These are phyloP conservation scores for Kazachstania sp. DNA, from an alignment of 1,139 yeast genomes.

Conservation along the genomic window DNA sequence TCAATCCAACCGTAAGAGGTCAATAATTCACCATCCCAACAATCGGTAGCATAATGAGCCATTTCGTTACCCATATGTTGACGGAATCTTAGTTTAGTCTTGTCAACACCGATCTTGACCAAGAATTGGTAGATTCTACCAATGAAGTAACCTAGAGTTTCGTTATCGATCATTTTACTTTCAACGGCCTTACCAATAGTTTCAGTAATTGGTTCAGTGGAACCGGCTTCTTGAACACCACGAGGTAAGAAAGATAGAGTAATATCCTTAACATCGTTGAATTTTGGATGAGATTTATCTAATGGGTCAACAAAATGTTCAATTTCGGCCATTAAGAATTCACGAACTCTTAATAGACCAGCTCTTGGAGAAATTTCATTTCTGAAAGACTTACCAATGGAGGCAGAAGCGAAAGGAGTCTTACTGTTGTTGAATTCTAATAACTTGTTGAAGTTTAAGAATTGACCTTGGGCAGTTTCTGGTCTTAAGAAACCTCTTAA, in stretches of 20 bases:
- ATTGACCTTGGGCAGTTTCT: constrained; percentile 99
- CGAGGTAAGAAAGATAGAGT: constrained; percentile 75
- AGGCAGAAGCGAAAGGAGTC: constrained; percentile 98
- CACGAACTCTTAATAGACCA: constrained; percentile 95
- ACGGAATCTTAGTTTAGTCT: constrained; percentile 81
- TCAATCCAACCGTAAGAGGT: constrained; percentile 99
- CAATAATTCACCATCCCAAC: constrained; percentile 99
- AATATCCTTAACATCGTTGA: constrained; percentile 64
- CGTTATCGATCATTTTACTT: constrained; percentile 84
- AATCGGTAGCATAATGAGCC: constrained; percentile 99
- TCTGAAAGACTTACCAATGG: constrained; percentile 97
- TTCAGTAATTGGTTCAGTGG: constrained; percentile 53
- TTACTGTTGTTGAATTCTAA: constrained; percentile 90
- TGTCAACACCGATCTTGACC: constrained; percentile 82
- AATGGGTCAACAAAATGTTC: constrained; percentile 96
- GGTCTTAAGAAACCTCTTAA: constrained; percentile 94
- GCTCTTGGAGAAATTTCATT: constrained; percentile 98
- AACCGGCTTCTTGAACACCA: constrained; percentile 78
- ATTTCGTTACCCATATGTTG: constrained; percentile 98
- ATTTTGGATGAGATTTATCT: constrained; percentile 74
- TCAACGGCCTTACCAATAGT: constrained; percentile 86
- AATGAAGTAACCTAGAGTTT: constrained; percentile 93
- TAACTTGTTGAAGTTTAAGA: constrained; percentile 86
- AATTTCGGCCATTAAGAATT: constrained; percentile 98
- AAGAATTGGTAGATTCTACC: constrained; percentile 87